phyloP scores from a whole-genome alignment of 2,329 filamentous ascomycete genomes.

The Verticillium tricorpus region DNA sequence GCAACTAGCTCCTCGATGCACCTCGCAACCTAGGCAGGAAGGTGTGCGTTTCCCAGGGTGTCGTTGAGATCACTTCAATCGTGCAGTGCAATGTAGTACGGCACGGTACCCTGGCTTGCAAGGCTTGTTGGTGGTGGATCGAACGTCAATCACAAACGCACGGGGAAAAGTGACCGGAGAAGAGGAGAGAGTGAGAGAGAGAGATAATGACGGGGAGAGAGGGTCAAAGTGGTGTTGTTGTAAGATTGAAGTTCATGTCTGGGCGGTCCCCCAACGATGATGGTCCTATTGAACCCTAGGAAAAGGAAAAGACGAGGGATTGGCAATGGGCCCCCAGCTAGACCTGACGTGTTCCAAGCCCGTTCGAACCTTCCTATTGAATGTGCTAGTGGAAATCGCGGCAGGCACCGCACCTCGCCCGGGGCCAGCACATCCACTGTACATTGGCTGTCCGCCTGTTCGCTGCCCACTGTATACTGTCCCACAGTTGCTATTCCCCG shows the following conservation, averaged over 20 bases:
- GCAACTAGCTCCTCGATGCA: neutral
- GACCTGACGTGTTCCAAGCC: neutral
- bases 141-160: neutral
- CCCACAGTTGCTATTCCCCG: too few relatives aligned
- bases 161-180: neutral
- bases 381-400: neutral
- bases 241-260: neutral
- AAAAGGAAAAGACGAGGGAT: neutral
- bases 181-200: neutral
- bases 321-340: neutral
- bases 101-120: neutral
- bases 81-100: neutral
- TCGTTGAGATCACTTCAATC: neutral
- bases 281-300: neutral
- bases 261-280: neutral
- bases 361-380: neutral
- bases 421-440: too few relatives aligned
- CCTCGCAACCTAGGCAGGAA: neutral
- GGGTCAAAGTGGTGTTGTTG: neutral
- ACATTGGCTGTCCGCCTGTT: neutral
- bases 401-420: neutral
- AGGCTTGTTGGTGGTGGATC: neutral
- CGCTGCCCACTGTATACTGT: too few relatives aligned
- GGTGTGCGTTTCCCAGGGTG: neutral
- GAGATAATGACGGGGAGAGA: neutral